phyloP scores from a whole-genome alignment of 768 basidiomycete genomes.

The Podaxis mareebaensis region DNA sequence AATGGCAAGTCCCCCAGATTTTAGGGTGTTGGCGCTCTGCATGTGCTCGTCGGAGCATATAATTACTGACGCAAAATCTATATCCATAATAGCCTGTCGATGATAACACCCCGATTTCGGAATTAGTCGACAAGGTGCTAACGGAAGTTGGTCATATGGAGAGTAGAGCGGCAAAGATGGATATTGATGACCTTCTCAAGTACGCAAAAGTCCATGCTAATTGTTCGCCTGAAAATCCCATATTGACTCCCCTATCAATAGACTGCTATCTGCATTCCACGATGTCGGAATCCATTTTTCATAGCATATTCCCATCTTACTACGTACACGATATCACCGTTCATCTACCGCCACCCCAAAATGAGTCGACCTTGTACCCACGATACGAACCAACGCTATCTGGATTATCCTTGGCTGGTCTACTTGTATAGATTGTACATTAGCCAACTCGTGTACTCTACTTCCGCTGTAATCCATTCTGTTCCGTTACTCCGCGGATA shows the following conservation, averaged over 20 bases:
- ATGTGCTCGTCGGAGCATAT: not conserved
- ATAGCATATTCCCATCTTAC: slow-evolving; percentile 27
- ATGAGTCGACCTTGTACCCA: not conserved
- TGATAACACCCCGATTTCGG: slow-evolving; percentile 68
- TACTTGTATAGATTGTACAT: not conserved
- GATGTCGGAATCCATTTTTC: slow-evolving; percentile 76
- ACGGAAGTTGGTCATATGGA: slow-evolving; percentile 72
- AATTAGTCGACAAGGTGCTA: slow-evolving; percentile 72
- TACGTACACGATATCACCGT: not conserved
- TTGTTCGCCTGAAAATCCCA: not conserved
- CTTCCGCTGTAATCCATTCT: not conserved
- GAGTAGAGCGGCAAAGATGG: slow-evolving; percentile 89
- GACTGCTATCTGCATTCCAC: slow-evolving; percentile 72
- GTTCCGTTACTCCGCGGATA: not conserved
- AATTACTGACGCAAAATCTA: not conserved
- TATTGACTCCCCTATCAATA: slow-evolving; percentile 27
- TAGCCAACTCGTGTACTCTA: not conserved
- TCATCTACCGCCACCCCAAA: not conserved
- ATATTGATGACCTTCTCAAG: slow-evolving; percentile 89
- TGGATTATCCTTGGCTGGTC: not conserved
- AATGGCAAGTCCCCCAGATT: slow-evolving; percentile 39
- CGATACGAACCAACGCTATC: not conserved
- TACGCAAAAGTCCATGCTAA: slow-evolving; percentile 34
- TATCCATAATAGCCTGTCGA: slow-evolving; percentile 57
- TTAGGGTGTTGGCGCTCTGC: not conserved